Conservation (phyloP, 2,329 filamentous ascomycete species). For the Ceratocystis harringtonii region DNA sequence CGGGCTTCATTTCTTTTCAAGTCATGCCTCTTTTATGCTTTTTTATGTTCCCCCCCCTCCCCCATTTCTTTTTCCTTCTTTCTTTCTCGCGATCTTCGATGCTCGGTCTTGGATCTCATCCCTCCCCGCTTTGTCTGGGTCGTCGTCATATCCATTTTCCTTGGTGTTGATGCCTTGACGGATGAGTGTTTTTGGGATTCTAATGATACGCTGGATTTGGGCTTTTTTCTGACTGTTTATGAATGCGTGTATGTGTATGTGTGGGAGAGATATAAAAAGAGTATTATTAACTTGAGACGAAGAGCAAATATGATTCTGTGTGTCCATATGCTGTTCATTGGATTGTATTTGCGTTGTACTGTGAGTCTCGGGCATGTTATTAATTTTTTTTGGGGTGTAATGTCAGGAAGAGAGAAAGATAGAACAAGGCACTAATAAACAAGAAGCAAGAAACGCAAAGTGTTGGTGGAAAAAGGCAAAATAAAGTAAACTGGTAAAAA, state of each 20-base stretch:
- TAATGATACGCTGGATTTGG: not conserved
- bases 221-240: not conserved
- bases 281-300: no score
- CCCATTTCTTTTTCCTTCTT: not conserved
- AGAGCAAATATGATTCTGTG: no score
- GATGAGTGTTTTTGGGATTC: not conserved
- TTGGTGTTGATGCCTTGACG: not conserved
- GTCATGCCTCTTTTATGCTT: not conserved
- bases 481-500: not conserved
- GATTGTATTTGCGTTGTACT: no score
- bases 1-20: not conserved
- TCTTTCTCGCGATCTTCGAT: not conserved
- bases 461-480: not conserved
- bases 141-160: not conserved
- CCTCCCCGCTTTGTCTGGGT: not conserved
- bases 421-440: not conserved
- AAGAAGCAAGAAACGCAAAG: not conserved
- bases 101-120: not conserved
- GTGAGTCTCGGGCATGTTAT: not conserved
- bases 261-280: no score
- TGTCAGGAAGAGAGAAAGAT: not conserved
- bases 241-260: not conserved
- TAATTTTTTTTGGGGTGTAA: not conserved
- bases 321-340: no score
- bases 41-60: not conserved